Base-by-base conservation (phyloP, 2,329 filamentous ascomycete genomes). In the Escovopsis sp. region DNA sequence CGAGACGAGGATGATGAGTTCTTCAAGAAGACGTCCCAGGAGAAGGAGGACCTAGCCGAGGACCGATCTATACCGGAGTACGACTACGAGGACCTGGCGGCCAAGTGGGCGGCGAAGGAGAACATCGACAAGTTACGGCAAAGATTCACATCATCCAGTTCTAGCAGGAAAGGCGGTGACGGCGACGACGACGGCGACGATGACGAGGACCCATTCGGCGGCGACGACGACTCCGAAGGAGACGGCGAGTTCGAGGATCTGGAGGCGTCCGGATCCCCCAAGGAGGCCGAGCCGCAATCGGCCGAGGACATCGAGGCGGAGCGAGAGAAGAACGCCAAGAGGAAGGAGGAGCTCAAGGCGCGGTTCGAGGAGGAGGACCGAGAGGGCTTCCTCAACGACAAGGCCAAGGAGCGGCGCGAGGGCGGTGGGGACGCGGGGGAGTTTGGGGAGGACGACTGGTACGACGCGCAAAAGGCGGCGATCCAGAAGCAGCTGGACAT, bases 371-470 rank as follows among this genome's bases (percentile, higher is more conserved):
- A 96, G 61, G 91, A 98, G 68, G 91, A 98, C 57, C 76, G 85
- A n/a, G 91, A 98, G 58, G 91, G 91, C 0, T 88, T 95, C 58
- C 78, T 84, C 54, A 93, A 93, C 55, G 86, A 91, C 62, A 93
- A 93, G 57, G 80, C 84, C 26, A 77, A 80, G 40, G 82, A 82
- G 10, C 74, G 82, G 33, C 70, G 76, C 48, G 82, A 86, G 50
- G 77, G 75, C 28, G 80, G 73, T 32, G 28, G 28, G 8, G 28
- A 11, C 3, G 69, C 77, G 6, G 77, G 89, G 42, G 82, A 93
- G 56, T 96, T 94, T 55, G 91, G 88, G 41, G 91, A 98, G 62
- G 91, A 98, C 58, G 85, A 98, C 43, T 98, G 93, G 93, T 98
- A 98, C 59, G 91, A 96, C 57, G 77, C 84, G 26, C 91, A 98